These are phyloP conservation scores for Vaccinium myrtillus DNA, from an alignment of 148 eudicot species.

Conservation along the genomic window DNA sequence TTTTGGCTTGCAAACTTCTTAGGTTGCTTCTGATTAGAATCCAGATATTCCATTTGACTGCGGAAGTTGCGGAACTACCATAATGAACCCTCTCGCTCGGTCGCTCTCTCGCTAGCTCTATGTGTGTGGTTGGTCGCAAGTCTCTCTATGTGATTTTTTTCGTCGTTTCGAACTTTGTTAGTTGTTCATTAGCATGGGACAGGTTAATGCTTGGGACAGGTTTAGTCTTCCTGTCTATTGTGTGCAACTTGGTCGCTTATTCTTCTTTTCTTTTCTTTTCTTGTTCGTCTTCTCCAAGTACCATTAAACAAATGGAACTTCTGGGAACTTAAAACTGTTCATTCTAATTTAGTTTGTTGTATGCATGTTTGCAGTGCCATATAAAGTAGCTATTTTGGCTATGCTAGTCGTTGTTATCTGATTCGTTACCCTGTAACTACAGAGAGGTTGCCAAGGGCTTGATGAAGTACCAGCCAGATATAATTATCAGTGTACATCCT, in stretches of 20 bases:
- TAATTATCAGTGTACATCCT: slow-evolving; percentile 98
- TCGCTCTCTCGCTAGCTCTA: not conserved
- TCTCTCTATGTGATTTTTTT: too few species aligned
- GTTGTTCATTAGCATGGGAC: not conserved
- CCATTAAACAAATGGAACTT: not conserved
- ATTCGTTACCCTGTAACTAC: slow-evolving; percentile 22
- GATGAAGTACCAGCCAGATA: slow-evolving; percentile 95
- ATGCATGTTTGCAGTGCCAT: not conserved
- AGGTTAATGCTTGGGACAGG: not conserved
- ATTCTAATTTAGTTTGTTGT: not conserved
- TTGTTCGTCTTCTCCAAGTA: not conserved
- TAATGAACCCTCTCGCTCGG: not conserved
- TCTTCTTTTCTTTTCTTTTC: not conserved
- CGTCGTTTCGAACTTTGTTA: not conserved
- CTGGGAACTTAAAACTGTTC: not conserved
- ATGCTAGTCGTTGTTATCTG: not conserved
- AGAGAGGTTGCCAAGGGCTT: slow-evolving; percentile 95
- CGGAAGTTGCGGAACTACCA: not conserved
- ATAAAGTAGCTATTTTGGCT: not conserved
- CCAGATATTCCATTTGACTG: not conserved
- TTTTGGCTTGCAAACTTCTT: not conserved
- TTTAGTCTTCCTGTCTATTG: not conserved
- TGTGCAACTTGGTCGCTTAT: not conserved
- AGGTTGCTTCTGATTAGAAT: not conserved
- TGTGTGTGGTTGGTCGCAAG: not conserved